Evolutionary conservation across 441 rosid species (phyloP), one percentile per base, ranked within the genome.

Genomic region (Caryocar brasiliense): DNA sequence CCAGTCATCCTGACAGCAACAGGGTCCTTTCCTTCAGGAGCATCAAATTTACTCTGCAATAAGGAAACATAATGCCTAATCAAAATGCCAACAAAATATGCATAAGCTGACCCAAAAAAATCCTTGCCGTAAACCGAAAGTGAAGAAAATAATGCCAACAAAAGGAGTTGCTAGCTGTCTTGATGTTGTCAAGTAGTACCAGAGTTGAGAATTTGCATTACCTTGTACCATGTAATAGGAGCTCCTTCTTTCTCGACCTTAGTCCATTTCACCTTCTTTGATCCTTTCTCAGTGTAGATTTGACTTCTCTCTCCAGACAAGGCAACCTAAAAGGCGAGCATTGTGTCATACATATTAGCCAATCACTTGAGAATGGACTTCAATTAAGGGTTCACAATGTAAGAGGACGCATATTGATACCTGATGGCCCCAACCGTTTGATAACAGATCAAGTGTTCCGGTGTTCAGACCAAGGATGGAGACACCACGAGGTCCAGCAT

Each of bases 11-110:
- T 51, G 29, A 93, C 43, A 17, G 74, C 86, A 18, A 82, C 61
- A 0, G 97, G 79, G 13, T 70, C 54, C 39, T 59, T 8, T 46
- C 95, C 92, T 68, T 82, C 83, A 3, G 97, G 99, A 6, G 75
- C 75, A 46, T 82, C 74, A 19, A 86, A 90, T 37, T 59, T 23
- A 15, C 87, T 61, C 95, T 86, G 61, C 51, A 62, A 48, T 10
- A 37, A 10, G 20, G 43, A 45, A 23, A 54, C 12, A 22, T 5
- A 14, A 22, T 23, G 21, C 10, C 7, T 40, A n/a, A 10, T 40
- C 7, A n/a, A 13, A 43, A 40, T 17, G 8, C 11, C 61, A 19
- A 26, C 14, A 28, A 0, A n/a, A n/a, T n/a, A n/a, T n/a, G n/a
- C n/a, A n/a, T n/a, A n/a, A n/a, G n/a, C n/a, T n/a, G n/a, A n/a